A percentile compares a stretch with the other conserved stretches of the same genome.
Conservation (phyloP, 1,284 basidiomycete species). For the Chiua sp. region DNA sequence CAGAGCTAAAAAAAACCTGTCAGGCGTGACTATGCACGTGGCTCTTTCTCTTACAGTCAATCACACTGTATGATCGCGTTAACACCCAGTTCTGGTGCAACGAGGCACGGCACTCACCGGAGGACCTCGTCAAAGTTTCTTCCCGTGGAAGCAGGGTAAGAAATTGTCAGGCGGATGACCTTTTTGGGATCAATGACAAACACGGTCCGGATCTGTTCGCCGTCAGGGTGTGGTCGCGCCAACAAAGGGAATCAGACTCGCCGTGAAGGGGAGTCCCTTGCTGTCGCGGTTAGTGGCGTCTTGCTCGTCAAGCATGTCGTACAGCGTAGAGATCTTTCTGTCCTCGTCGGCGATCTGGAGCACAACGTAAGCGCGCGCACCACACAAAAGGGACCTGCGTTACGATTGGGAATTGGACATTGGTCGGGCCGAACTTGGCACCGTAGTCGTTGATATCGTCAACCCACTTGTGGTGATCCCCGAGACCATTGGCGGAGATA, state of each 20-base stretch:
- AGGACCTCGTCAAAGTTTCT: conserved; percentile 90
- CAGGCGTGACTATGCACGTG: background rate
- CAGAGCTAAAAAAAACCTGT: conserved; percentile 55
- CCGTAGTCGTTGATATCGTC: conserved; percentile 90
- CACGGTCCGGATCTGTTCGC: conserved; percentile 85
- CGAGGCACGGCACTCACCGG: conserved; percentile 52
- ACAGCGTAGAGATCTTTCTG: conserved; percentile 84
- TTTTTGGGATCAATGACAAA: conserved; percentile 95
- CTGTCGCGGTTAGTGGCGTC: conserved; percentile 94
- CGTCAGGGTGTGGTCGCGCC: conserved; percentile 11
- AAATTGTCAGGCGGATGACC: conserved; percentile 86
- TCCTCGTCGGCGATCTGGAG: conserved; percentile 88
- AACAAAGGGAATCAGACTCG: conserved; percentile 13
- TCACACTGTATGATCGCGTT: conserved; percentile 45
- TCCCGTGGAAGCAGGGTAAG: conserved; percentile 90
- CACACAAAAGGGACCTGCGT: conserved; percentile 30
- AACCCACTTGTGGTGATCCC: conserved; percentile 90
- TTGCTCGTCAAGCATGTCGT: conserved; percentile 97
- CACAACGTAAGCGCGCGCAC: conserved; percentile 7
- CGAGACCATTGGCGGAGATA: conserved; percentile 91
- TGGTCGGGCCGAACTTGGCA: conserved; percentile 65
- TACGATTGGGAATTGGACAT: conserved; percentile 92
- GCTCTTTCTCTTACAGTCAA: conserved; percentile 59
- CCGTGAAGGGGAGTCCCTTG: conserved; percentile 89
- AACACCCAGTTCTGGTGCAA: conserved; percentile 3